Percentiles rank a stretch among this genome's conserved stretches.
These are phyloP conservation scores for Fusarium ambrosium DNA, from an alignment of 2,329 filamentous ascomycete genomes.

Conservation along the genomic window DNA sequence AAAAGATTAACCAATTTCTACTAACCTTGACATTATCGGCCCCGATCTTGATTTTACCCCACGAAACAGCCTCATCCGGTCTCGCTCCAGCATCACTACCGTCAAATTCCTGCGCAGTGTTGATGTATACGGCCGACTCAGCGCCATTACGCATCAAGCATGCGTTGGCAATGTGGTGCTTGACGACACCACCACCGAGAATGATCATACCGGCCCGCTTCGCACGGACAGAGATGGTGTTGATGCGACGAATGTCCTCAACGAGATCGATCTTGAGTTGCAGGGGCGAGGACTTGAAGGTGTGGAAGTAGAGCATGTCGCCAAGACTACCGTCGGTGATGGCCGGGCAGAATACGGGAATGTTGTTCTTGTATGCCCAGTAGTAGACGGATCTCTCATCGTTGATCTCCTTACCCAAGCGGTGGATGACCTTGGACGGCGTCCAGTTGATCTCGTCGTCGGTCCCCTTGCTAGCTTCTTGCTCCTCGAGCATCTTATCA, in stretches of 20 bases:
- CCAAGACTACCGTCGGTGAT: slow-evolving; percentile 95
- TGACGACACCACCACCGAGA: slow-evolving; percentile 92
- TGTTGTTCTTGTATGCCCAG: slow-evolving; percentile 97
- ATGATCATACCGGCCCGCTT: slow-evolving; percentile 95
- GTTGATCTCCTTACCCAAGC: slow-evolving; percentile 94
- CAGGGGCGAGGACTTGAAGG: slow-evolving; percentile 86
- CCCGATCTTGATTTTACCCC: slow-evolving; percentile 96
- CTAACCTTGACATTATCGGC: slow-evolving; percentile 90
- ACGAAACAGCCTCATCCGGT: slow-evolving; percentile 96
- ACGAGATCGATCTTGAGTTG: slow-evolving; percentile 92
- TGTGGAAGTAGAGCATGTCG: slow-evolving; percentile 99
- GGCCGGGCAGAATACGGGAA: slow-evolving; percentile 96
- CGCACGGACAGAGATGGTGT: slow-evolving; percentile 89
- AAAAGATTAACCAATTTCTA: neutral
- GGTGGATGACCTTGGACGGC: slow-evolving; percentile 89
- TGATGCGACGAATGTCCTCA: slow-evolving; percentile 92
- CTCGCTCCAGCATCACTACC: slow-evolving; percentile 95
- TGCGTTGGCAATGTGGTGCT: slow-evolving; percentile 98
- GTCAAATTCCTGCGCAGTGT: slow-evolving; percentile 97
- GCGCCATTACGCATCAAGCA: slow-evolving; percentile 98
- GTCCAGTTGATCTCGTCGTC: slow-evolving; percentile 88
- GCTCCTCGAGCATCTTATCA: slow-evolving; percentile 93
- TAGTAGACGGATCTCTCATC: slow-evolving; percentile 93
- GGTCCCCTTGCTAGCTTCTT: slow-evolving; percentile 81
- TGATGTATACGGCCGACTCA: slow-evolving; percentile 97